phyloP scores from a whole-genome alignment of 2,329 filamentous ascomycete genomes.

The Penicillium nordicum region DNA sequence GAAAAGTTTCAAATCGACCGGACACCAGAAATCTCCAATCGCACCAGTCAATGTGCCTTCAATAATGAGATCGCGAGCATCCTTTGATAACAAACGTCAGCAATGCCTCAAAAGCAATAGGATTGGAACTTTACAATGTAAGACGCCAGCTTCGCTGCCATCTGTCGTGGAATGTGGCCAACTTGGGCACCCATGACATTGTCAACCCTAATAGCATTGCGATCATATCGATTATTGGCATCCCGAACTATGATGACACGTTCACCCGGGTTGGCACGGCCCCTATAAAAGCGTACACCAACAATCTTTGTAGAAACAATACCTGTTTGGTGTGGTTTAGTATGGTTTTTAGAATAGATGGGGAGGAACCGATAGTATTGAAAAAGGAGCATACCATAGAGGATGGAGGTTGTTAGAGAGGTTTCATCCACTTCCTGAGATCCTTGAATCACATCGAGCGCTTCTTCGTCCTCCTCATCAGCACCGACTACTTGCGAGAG shows the following conservation, averaged over 20 bases:
- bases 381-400: conserved; percentile 37
- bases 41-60: conserved; percentile 68
- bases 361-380: background rate
- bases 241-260: conserved; percentile 63
- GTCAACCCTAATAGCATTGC: conserved; percentile 72
- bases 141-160: conserved; percentile 68
- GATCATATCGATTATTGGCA: conserved; percentile 65
- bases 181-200: conserved; percentile 75
- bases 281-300: conserved; percentile 61
- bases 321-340: conserved; percentile 23
- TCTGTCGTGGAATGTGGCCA: conserved; percentile 67
- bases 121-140: conserved; percentile 57
- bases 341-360: background rate
- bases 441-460: conserved; percentile 30
- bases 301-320: conserved; percentile 55
- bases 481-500: conserved; percentile 26
- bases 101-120: background rate
- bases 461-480: conserved; percentile 39
- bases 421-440: conserved; percentile 37
- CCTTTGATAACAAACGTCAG: conserved; percentile 33
- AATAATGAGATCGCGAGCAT: conserved; percentile 57
- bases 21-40: conserved; percentile 68
- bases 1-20: conserved; percentile 65
- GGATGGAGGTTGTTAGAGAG: conserved; percentile 33
- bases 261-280: conserved; percentile 61